Evolutionary conservation across 2,329 filamentous ascomycete genomes (phyloP), one percentile per base, ranked within the genome.

Genomic region (Trichoderma hamatum): DNA sequence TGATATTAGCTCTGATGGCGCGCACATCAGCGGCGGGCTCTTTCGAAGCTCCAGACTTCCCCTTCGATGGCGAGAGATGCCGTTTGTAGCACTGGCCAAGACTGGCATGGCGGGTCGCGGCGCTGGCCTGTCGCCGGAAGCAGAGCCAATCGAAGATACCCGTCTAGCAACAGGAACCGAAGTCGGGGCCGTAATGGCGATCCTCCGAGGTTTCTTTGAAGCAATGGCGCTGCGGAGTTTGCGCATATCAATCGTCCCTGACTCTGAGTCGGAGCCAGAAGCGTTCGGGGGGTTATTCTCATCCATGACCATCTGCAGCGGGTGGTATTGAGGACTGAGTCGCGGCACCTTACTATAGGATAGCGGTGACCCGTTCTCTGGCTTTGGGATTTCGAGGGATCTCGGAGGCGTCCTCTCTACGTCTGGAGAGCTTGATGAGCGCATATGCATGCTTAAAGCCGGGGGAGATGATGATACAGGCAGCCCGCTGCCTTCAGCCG

Each of bases 191-290:
- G 81, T 71, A 24, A 79, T 73, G 70, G 84, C 80, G 66, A 81
- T 75, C 66, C 82, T 79, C 71, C 83, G 82, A 59, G 76, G 77
- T 71, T 80, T 81, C 78, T 86, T 88, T 73, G 81, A 82, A 72
- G 87, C 84, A 68, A 89, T 78, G 3, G 85, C 86, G 26, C 81
- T 84, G 61, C 86, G 84, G 39, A 89, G 81, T 77, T 87, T 88
- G 55, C 83, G 81, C 5, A 83, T 77, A 74, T 88, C 86, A 61
- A 88, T 81, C 21, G 80, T 74, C 68, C 64, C 62, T 3, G 82
- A 80, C n/a, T 86, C 84, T 24, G 83, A 85, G 70, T 86, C 84
- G 14, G 83, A 85, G 43, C 78, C 80, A 21, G 82, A 79, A 28
- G 77, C 74, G 46, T 77, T 75, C 5, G 82, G 82, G 3, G 83